These are phyloP conservation scores for Colletotrichum camelliae DNA, from an alignment of 2,329 filamentous ascomycete genomes.

Conservation along the genomic window DNA sequence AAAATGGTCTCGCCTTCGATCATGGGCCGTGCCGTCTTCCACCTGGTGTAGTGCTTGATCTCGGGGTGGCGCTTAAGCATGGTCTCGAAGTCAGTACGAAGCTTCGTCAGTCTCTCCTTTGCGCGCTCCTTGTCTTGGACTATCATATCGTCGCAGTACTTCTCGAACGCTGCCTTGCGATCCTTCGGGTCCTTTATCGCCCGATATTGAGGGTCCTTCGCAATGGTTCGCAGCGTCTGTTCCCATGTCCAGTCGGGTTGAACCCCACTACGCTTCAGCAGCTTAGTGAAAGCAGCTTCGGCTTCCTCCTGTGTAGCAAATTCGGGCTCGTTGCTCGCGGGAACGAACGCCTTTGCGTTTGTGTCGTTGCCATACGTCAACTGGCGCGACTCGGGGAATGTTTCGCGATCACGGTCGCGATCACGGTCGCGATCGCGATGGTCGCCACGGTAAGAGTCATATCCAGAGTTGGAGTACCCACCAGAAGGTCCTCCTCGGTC, in stretches of 20 bases:
- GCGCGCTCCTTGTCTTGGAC: conserved; percentile 93
- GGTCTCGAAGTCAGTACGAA: conserved; percentile 90
- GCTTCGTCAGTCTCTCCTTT: conserved; percentile 89
- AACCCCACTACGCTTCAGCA: conserved; percentile 83
- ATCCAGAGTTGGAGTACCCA: conserved; percentile 38
- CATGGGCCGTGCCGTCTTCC: conserved; percentile 94
- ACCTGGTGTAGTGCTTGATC: conserved; percentile 95
- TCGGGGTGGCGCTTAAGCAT: conserved; percentile 98
- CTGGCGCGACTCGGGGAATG: conserved; percentile 61
- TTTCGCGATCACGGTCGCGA: conserved; percentile 33
- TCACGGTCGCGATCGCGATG: conserved; percentile 35
- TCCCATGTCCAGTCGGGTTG: conserved; percentile 94
- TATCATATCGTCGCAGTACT: conserved; percentile 89
- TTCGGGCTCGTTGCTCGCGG: conserved; percentile 74
- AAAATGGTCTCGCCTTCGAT: conserved; percentile 97
- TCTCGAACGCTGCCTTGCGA: conserved; percentile 89
- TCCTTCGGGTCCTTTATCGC: conserved; percentile 93
- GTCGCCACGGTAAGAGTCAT: conserved; percentile 45
- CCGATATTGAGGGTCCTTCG: conserved; percentile 91
- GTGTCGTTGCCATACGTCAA: conserved; percentile 62
- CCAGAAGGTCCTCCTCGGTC: conserved; percentile 37
- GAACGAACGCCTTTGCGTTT: conserved; percentile 63
- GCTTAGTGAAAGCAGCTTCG: conserved; percentile 90
- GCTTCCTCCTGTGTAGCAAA: conserved; percentile 85
- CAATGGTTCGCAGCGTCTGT: conserved; percentile 82